Evolutionary conservation across 306 rosid genomes (phyloP).

Genomic region (Fragaria ananassa): DNA sequence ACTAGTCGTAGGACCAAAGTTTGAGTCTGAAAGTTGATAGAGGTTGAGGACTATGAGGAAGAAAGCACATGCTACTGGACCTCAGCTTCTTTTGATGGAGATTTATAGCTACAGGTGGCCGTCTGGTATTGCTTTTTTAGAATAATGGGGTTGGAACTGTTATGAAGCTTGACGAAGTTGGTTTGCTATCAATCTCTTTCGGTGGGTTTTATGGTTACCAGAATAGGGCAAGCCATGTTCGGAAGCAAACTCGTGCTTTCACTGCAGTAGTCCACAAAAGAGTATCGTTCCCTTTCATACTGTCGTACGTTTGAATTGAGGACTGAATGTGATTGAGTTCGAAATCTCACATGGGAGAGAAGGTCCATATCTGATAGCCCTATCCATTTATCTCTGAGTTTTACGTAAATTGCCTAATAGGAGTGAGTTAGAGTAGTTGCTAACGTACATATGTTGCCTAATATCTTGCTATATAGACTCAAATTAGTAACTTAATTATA

Average conservation of each 20-base stretch:
- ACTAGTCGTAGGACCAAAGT: not conserved
- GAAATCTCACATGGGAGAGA: slow-evolving; percentile 11
- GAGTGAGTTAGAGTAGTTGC: no score
- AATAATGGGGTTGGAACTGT: not conserved
- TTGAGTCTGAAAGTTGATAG: slow-evolving; percentile 1
- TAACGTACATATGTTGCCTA: no score
- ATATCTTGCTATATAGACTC: no score
- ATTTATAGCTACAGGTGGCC: not conserved
- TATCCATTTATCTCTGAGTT: not conserved
- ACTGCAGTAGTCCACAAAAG: slow-evolving; percentile 1
- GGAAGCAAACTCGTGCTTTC: slow-evolving; percentile 3
- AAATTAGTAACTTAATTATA: no score
- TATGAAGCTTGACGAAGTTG: slow-evolving; percentile 1
- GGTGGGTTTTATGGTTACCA: not conserved
- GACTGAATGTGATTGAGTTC: not conserved
- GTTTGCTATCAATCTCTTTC: not conserved
- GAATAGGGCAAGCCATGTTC: slow-evolving; percentile 1
- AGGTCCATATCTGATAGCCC: not conserved
- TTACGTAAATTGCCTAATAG: no score
- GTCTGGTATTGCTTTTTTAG: not conserved
- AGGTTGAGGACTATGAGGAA: not conserved
- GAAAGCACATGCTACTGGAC: slow-evolving; percentile 23
- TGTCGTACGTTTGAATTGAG: not conserved
- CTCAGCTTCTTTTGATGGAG: slow-evolving; percentile 13
- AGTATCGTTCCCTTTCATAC: not conserved